Conservation (phyloP, 2,329 filamentous ascomycete species). For the Cladosporium cucumerinum region DNA sequence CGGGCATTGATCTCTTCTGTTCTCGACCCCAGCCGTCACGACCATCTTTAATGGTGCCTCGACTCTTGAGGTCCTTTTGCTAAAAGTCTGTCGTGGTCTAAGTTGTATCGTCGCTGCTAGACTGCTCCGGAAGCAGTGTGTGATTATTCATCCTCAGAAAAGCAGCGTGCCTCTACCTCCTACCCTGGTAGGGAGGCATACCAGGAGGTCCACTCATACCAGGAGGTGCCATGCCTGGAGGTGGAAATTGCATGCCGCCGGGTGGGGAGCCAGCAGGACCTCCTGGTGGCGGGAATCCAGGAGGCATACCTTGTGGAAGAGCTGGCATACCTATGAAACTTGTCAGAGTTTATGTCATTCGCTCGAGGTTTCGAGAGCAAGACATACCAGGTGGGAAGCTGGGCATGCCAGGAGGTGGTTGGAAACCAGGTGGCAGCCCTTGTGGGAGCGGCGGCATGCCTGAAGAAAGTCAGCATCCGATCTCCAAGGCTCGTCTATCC, state of each 20-base stretch:
- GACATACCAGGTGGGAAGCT: conserved; percentile 12
- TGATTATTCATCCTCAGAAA: background rate
- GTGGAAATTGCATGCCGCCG: conserved; percentile 40
- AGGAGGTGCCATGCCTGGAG: conserved; percentile 1
- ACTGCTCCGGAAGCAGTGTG: background rate
- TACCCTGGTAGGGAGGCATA: conserved; percentile 13
- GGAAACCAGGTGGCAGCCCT: conserved; percentile 14
- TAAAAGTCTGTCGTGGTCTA: background rate
- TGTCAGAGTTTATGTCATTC: background rate
- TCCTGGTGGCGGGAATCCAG: conserved; percentile 10
- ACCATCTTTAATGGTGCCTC: background rate
- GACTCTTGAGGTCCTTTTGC: background rate
- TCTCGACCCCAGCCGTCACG: background rate
- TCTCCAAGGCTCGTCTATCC: conserved; percentile 36
- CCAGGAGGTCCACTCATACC: conserved; percentile 4
- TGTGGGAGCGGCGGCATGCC: conserved; percentile 13
- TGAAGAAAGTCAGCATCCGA: conserved; percentile 29
- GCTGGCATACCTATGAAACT: background rate
- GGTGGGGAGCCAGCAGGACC: conserved; percentile 58
- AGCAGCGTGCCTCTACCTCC: background rate
- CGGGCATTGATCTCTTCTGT: background rate
- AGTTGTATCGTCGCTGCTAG: background rate
- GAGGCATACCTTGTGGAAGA: conserved; percentile 2
- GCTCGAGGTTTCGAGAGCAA: background rate
- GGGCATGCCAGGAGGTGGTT: conserved; percentile 7